Evolutionary conservation across 768 basidiomycete genomes (phyloP), one percentile per base, ranked within the genome.

Genomic region (Leucocoprinus birnbaumii): DNA sequence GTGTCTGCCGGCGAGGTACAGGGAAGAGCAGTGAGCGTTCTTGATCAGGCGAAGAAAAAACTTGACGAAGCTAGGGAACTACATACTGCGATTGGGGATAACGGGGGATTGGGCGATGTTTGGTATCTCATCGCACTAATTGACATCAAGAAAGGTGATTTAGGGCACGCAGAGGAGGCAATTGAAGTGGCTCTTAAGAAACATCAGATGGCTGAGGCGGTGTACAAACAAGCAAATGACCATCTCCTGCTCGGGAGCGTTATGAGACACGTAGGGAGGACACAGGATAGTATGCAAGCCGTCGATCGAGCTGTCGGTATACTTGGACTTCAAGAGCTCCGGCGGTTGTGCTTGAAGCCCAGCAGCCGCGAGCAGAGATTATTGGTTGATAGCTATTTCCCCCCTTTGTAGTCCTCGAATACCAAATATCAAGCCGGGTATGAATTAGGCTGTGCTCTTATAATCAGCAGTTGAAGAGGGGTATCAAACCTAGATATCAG

Each of bases 171-270:
- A 25, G 51, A 37, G 16, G 31, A 44, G 3, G 51, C 51, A 7
- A 42, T 45, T 13, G 8, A 24, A 37, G 35, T 35, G 21, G 51
- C 51, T 2, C 16, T 53, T 26, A 26, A 44, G 14, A 9, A 19
- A 31, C 51, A 53, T 34, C 27, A 8, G 27, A 27, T 21, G 8
- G 51, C 42, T 14, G 43, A 53, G 38, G 51, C 44, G 14, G 7
- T n/a, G 1, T 22, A n/a, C 43, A 53, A 52, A 18, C 41, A 52
- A 45, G 51, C 41, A n/a, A 45, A 19, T 10, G 51, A 53, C 18
- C 34, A 35, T 10, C 31, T 22, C 13, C 14, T 53, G n/a, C 25
- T 44, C 9, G 43, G 26, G 6, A 19, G 27, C 31, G 34, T 53
- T 10, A 8, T 53, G 42, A 35, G n/a, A 27, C 18, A 9, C 9